These are phyloP conservation scores for Cercospora sojina DNA, from an alignment of 2,329 filamentous ascomycete genomes.

Conservation along the genomic window DNA sequence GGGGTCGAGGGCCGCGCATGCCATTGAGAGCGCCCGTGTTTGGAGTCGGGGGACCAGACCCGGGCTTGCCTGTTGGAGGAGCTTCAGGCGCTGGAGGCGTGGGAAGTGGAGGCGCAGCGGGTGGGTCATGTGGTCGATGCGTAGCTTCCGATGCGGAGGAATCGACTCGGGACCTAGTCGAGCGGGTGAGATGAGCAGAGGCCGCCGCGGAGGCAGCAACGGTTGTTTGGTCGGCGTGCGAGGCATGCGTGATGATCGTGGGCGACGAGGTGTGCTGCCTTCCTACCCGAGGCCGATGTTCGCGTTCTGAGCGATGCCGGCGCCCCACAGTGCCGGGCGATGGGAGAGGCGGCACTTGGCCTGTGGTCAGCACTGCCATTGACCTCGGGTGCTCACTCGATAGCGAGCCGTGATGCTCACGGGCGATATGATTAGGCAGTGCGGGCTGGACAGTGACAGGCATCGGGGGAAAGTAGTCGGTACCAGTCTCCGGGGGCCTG, in stretches of 20 bases:
- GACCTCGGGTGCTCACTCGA: slow-evolving; percentile 56
- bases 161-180: slow-evolving; percentile 39
- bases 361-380: slow-evolving; percentile 78
- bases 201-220: slow-evolving; percentile 36
- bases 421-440: slow-evolving; percentile 40
- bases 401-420: slow-evolving; percentile 37
- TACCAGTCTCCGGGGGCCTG: slow-evolving; percentile 65
- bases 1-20: slow-evolving; percentile 24
- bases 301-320: slow-evolving; percentile 28
- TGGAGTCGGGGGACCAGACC: slow-evolving; percentile 37
- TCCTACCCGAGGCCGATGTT: slow-evolving; percentile 58
- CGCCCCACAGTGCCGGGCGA: slow-evolving; percentile 70
- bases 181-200: slow-evolving; percentile 42
- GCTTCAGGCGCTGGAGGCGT: slow-evolving; percentile 52
- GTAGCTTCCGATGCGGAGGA: slow-evolving; percentile 47
- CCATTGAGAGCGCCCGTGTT: slow-evolving; percentile 41
- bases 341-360: slow-evolving; percentile 75
- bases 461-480: slow-evolving; percentile 82
- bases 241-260: slow-evolving; percentile 58
- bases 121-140: slow-evolving; percentile 40
- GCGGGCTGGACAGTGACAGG: slow-evolving; percentile 48
- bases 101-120: slow-evolving; percentile 53
- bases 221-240: slow-evolving; percentile 22
- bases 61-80: slow-evolving; percentile 24
- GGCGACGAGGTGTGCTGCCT: slow-evolving; percentile 81